Conservation (phyloP, 2,329 filamentous ascomycete species). For the Phyllosticta citriasiana region DNA sequence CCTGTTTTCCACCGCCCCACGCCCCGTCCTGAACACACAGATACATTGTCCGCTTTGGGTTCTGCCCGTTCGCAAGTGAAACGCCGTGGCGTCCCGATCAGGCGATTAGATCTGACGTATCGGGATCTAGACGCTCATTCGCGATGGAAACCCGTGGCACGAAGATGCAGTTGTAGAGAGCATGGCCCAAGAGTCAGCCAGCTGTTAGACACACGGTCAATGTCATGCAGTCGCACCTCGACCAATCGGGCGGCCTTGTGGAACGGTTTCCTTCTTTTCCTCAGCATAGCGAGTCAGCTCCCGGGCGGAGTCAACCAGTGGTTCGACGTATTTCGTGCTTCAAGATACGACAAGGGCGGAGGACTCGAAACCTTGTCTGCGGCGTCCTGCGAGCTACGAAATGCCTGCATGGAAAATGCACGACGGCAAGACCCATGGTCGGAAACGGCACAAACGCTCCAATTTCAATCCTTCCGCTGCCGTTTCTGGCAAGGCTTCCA, state of each 20-base stretch:
- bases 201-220: not conserved
- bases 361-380: slow-evolving; percentile 3
- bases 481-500: not conserved
- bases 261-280: not conserved
- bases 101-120: slow-evolving; percentile 9
- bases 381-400: not conserved
- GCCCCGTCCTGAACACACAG: not conserved
- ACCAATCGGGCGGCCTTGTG: not conserved
- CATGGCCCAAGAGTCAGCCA: not conserved
- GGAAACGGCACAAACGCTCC: not conserved
- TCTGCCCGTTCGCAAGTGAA: slow-evolving; percentile 2
- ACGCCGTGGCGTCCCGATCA: slow-evolving; percentile 10
- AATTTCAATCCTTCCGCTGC: not conserved
- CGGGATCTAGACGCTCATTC: slow-evolving; percentile 7
- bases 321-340: not conserved
- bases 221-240: slow-evolving; percentile 6
- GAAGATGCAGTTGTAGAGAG: not conserved
- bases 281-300: not conserved
- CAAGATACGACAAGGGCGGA: slow-evolving; percentile 6
- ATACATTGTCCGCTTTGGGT: not conserved
- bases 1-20: not conserved
- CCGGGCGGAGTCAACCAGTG: not conserved
- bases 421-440: not conserved
- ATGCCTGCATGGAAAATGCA: not conserved
- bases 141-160: not conserved